These are phyloP conservation scores for Neonothopanus nambi DNA, from an alignment of 1,284 basidiomycete species.

Conservation along the genomic window DNA sequence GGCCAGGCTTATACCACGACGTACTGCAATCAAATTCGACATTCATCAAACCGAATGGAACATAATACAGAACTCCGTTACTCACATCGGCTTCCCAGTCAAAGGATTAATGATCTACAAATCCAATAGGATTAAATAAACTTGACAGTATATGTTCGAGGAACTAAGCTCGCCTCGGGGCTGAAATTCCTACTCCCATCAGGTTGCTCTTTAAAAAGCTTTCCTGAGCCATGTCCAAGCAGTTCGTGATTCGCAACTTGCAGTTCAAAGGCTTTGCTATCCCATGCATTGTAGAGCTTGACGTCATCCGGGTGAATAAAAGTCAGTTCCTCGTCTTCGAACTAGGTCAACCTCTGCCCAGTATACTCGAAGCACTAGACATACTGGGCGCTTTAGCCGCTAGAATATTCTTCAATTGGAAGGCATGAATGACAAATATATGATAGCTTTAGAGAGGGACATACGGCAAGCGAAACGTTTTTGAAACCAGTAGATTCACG, in stretches of 20 bases:
- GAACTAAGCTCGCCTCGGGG: constrained; percentile 43
- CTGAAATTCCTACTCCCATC: constrained; percentile 83
- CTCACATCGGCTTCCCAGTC: constrained; percentile 77
- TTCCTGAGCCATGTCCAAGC: constrained; percentile 79
- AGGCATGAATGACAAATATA: neutral
- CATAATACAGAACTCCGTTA: too few species aligned
- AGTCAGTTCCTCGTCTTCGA: constrained; percentile 69
- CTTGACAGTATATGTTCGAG: too few species aligned
- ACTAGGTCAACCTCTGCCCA: neutral
- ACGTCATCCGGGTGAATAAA: constrained; percentile 78
- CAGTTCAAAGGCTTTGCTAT: constrained; percentile 74
- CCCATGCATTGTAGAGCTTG: constrained; percentile 74
- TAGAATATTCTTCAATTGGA: constrained; percentile 70
- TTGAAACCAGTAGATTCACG: constrained; percentile 82
- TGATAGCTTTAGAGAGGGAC: neutral
- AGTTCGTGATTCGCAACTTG: constrained; percentile 87
- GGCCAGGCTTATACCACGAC: constrained; percentile 84
- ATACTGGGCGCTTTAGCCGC: constrained; percentile 81
- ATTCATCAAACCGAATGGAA: too few species aligned
- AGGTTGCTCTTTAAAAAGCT: constrained; percentile 72
- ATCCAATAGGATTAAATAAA: neutral
- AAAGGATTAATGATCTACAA: constrained; percentile 75
- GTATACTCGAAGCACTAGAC: constrained; percentile 21
- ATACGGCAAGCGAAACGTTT: constrained; percentile 74
- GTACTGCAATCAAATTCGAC: too few species aligned